Percentiles rank a stretch among this genome's conserved stretches.
Conservation (phyloP, 768 basidiomycete genomes). For the Russula olivacea region DNA sequence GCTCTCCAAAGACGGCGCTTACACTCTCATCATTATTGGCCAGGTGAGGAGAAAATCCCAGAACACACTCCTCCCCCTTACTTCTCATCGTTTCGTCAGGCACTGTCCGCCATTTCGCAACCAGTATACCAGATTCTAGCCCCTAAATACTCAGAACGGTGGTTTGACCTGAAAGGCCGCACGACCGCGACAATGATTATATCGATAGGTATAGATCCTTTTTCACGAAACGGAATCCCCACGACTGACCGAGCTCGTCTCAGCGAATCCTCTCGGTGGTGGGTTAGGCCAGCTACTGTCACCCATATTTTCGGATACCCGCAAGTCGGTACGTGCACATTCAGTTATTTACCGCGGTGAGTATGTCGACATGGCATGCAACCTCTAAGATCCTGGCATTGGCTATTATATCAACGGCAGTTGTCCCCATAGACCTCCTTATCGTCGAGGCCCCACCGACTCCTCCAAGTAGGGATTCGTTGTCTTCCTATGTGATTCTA, state of each 20-base stretch:
- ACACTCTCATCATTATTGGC: conserved; percentile 61
- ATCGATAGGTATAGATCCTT: conserved; percentile 35
- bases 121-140: conserved; percentile 73
- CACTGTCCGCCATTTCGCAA: conserved; percentile 59
- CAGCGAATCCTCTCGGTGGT: conserved; percentile 69
- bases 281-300: conserved; percentile 71
- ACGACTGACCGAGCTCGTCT: not conserved
- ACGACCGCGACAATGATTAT: conserved; percentile 72
- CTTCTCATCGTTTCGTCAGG: conserved; percentile 33
- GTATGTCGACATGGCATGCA: not conserved
- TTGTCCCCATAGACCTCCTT: conserved; percentile 52
- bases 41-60: conserved; percentile 43
- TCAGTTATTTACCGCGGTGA: not conserved
- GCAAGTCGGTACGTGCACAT: conserved; percentile 45
- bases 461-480: conserved; percentile 59
- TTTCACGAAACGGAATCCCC: no score
- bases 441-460: conserved; percentile 59
- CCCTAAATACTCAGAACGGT: conserved; percentile 75
- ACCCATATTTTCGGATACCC: conserved; percentile 46
- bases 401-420: conserved; percentile 63
- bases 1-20: conserved; percentile 47
- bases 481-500: not conserved
- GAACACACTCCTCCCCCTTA: not conserved
- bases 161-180: conserved; percentile 72
- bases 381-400: conserved; percentile 59